A percentile compares a stretch with the other conserved stretches of the same genome.
Conservation (phyloP, 441 rosid genomes). For the Jatropha multifida region DNA sequence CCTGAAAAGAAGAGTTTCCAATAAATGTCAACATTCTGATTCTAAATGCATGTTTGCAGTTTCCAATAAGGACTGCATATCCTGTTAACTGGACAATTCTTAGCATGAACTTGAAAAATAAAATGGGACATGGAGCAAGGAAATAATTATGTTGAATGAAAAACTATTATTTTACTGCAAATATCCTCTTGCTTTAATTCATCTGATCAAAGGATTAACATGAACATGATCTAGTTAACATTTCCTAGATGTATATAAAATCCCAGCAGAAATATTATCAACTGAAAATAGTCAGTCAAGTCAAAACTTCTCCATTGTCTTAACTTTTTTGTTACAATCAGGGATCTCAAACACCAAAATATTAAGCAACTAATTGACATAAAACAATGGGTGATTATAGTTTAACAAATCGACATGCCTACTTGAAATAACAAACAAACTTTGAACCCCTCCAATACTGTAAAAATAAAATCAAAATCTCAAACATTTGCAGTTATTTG, state of each 20-base stretch:
- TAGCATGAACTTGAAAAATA: neutral
- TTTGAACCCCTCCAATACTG: neutral
- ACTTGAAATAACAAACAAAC: too few species aligned
- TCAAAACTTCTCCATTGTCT: neutral
- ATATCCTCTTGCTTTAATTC: neutral
- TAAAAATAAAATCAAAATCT: neutral
- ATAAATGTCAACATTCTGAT: too few species aligned
- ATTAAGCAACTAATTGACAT: constrained; percentile 11
- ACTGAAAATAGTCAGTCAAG: neutral
- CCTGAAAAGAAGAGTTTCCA: neutral
- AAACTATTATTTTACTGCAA: neutral
- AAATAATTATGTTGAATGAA: neutral
- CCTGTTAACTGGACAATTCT: neutral
- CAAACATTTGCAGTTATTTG: neutral
- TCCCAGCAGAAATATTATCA: neutral
- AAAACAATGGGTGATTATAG: neutral
- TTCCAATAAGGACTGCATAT: neutral
- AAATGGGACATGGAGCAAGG: neutral
- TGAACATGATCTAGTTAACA: neutral
- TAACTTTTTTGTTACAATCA: neutral
- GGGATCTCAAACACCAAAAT: neutral
- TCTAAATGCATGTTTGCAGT: neutral
- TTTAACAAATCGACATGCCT: neutral
- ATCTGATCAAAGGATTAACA: neutral
- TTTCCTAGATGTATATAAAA: neutral